phyloP scores from a whole-genome alignment of 192 early-diverging fungal genomes.

The Pilobolus umbonatus region DNA sequence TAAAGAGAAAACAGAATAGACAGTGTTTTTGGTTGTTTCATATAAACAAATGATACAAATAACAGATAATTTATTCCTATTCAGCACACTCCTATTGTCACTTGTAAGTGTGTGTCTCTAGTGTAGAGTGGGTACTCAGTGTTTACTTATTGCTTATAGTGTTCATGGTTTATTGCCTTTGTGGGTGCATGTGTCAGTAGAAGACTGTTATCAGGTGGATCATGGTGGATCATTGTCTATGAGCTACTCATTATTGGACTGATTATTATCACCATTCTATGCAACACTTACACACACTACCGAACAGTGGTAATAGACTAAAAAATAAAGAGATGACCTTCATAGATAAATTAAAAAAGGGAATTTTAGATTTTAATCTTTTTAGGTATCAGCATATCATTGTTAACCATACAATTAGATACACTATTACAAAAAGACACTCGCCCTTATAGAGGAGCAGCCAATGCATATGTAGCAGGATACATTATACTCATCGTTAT shows the following conservation, averaged over 20 bases:
- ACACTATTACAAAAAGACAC: background rate
- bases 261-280: constrained; percentile 4
- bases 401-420: constrained; percentile 18
- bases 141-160: constrained; percentile 12
- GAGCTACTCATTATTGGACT: constrained; percentile 19
- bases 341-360: background rate
- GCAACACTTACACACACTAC: constrained; percentile 5
- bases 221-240: constrained; percentile 32
- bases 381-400: constrained; percentile 23
- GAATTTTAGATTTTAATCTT: constrained; percentile 20
- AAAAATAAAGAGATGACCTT: background rate
- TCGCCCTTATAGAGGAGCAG: background rate
- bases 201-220: background rate
- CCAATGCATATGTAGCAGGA: constrained; percentile 21
- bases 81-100: constrained; percentile 2
- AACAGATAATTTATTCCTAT: constrained; percentile 7
- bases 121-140: background rate
- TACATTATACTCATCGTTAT: constrained; percentile 27
- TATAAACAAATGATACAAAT: background rate
- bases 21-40: background rate
- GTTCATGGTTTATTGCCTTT: constrained; percentile 30
- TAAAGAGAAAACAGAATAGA: background rate
- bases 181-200: constrained; percentile 21
- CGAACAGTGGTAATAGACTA: constrained; percentile 22
- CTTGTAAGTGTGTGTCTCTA: constrained; percentile 3